Evolutionary conservation across 2,329 filamentous ascomycete species (phyloP).

Genomic region (Clonostachys byssicola): DNA sequence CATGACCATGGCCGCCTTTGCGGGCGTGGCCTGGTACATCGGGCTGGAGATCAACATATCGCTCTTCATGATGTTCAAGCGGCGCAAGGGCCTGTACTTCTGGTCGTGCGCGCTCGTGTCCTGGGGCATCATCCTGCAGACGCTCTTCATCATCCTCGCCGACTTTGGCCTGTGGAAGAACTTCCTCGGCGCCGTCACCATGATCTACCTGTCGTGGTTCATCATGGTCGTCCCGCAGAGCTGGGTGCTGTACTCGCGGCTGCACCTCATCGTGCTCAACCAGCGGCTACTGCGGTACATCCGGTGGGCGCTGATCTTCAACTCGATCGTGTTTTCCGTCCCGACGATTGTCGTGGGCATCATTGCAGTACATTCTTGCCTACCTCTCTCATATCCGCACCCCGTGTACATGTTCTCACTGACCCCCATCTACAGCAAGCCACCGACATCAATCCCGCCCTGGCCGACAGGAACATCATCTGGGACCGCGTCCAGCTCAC

Average conservation of each 20-base stretch:
- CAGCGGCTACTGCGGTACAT: slow-evolving; percentile 37
- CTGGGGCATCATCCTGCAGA: slow-evolving; percentile 21
- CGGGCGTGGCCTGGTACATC: slow-evolving; percentile 19
- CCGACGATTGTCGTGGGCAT: slow-evolving; percentile 49
- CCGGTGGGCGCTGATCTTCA: slow-evolving; percentile 48
- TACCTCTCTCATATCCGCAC: not conserved
- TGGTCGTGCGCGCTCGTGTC: slow-evolving; percentile 27
- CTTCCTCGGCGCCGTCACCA: not conserved
- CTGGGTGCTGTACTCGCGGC: slow-evolving; percentile 54
- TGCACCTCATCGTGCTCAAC: slow-evolving; percentile 51
- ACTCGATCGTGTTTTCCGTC: slow-evolving; percentile 44
- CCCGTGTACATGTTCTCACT: not conserved
- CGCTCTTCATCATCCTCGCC: slow-evolving; percentile 38
- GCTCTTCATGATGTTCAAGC: slow-evolving; percentile 23
- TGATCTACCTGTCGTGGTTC: slow-evolving; percentile 7
- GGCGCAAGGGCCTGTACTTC: slow-evolving; percentile 24
- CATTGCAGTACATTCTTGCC: slow-evolving; percentile 31
- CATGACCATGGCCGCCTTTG: slow-evolving; percentile 29
- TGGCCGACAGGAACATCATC: slow-evolving; percentile 20
- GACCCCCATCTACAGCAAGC: slow-evolving; percentile 36
- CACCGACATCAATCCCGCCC: slow-evolving; percentile 23
- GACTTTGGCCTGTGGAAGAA: slow-evolving; percentile 13
- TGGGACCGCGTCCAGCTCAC: slow-evolving; percentile 45
- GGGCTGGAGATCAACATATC: slow-evolving; percentile 23
- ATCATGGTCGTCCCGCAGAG: slow-evolving; percentile 54